A percentile compares a stretch with the other conserved stretches of the same genome.
Conservation (phyloP, 306 rosid genomes). For the Lupinus albus region DNA sequence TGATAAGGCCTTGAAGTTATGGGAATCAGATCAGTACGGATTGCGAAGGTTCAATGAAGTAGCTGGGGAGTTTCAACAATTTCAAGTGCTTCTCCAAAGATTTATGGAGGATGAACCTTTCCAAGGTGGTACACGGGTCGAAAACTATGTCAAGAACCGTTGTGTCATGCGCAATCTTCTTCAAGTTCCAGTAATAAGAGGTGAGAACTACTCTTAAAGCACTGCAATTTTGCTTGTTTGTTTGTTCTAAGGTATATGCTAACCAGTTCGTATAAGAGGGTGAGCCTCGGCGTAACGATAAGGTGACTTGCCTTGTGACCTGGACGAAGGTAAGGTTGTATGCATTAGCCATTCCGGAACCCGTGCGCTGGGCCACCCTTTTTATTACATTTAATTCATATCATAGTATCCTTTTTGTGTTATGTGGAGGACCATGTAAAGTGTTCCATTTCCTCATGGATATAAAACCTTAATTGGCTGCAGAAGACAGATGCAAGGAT, state of each 20-base stretch:
- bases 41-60: slow-evolving; percentile 57
- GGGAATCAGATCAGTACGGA: slow-evolving; percentile 58
- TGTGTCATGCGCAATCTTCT: slow-evolving; percentile 64
- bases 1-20: slow-evolving; percentile 60
- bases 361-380: no score
- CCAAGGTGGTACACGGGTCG: slow-evolving; percentile 80
- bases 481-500: slow-evolving; percentile 52
- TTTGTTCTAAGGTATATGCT: no score
- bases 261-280: no score
- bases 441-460: background rate
- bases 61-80: slow-evolving; percentile 82
- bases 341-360: slow-evolving; percentile 2
- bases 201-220: slow-evolving; percentile 44
- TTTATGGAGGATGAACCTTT: slow-evolving; percentile 76
- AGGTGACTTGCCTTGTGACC: no score
- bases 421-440: background rate
- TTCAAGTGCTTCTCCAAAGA: slow-evolving; percentile 77
- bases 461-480: slow-evolving; percentile 23
- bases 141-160: slow-evolving; percentile 69
- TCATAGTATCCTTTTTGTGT: background rate
- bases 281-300: no score
- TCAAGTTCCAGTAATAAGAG: slow-evolving; percentile 78
- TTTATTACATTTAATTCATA: no score
- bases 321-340: no score
- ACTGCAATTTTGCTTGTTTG: no score